Base-by-base conservation (phyloP, 495 filamentous ascomycete species). In the Annulohypoxylon moriforme region DNA sequence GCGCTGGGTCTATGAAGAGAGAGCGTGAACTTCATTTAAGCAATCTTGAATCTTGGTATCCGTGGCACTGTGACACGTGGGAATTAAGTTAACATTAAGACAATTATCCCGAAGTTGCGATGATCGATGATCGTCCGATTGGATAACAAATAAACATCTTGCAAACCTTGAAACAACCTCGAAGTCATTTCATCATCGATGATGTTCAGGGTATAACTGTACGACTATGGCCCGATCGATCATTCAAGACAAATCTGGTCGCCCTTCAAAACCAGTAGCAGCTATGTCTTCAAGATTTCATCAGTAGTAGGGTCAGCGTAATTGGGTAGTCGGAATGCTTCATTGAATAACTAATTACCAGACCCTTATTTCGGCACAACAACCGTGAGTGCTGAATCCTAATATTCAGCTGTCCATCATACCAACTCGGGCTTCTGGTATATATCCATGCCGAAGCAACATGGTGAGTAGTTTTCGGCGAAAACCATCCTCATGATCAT, bases 311-410 rank as follows among this genome's bases (percentile, higher is more conserved):
- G 5, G 8, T n/a, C n/a, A n/a, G n/a, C n/a, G n/a, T 49, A 25
- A 25, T 24, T 13, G 46, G 47, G 27, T 72, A 40, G 59, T 38
- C 44, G 64, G 64, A 65, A 64, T 53, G 64, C 60, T 72, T 64
- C 60, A 40, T 68, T 68, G 53, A 46, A 56, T 72, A 68, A 60
- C 69, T 68, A 68, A 40, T 34, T 67, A 59, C 34, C 29, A 68
- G 40, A 50, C 44, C 59, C 50, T 34, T 64, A 2, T 59, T 49
- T 46, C 20, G 47, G 49, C 27, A 68, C 59, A 60, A 68, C 47
- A 49, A 64, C 53, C 44, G 20, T 56, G 40, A 60, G 20, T 18
- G 40, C 40, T 44, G 40, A 24, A 29, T 42, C 53, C 55, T 64
- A n/a, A 50, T 38, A 34, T 46, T 40, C 60, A 64, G 69, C 69